Evolutionary conservation across 306 rosid genomes (phyloP), one percentile per base, ranked within the genome.

Genomic region (Casuarina cunninghamiana): DNA sequence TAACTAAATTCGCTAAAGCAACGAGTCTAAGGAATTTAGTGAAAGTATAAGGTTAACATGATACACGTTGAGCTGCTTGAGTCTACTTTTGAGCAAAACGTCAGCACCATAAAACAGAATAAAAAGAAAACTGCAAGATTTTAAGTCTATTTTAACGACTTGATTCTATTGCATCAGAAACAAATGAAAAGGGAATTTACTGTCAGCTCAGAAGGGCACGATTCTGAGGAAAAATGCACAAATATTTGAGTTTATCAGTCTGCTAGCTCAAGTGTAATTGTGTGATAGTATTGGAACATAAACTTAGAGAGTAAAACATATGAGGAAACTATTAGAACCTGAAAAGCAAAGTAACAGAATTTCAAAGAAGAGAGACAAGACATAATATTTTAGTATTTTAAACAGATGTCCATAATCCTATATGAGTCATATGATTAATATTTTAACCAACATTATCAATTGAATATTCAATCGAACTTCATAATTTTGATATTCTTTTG

Each of bases 241-340:
- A 35, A 55, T 19, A 55, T 3, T 2, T 55, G 5, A 51, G 15
- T 15, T 51, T 51, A 15, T 57, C 37, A 2, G 5, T 62, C 6
- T 62, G 42, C 44, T 37, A 62, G 46, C 69, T 39, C 2, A 38
- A 38, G 46, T 12, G 46, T 63, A 63, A 38, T 38, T 57, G 63
- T 57, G 38, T 21, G 37, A 57, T 10, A 57, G 38, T 57, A 21
- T 2, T 26, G 9, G 32, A 21, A 75, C 9, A 5, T 44, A 5
- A 15, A 53, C 6, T 1, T 46, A 6, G 58, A n/a, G 3, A 41
- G 7, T 32, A 35, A 35, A 10, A 10, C 19, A 13, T 26, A 6
- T 53, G 37, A 49, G 21, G 68, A 72, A 78, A 50, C 13, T 41
- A 63, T 51, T 42, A 5, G 48, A 71, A 73, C 44, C 63, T 48